phyloP scores from a whole-genome alignment of 1,284 basidiomycete species.

The Cerrena zonata region DNA sequence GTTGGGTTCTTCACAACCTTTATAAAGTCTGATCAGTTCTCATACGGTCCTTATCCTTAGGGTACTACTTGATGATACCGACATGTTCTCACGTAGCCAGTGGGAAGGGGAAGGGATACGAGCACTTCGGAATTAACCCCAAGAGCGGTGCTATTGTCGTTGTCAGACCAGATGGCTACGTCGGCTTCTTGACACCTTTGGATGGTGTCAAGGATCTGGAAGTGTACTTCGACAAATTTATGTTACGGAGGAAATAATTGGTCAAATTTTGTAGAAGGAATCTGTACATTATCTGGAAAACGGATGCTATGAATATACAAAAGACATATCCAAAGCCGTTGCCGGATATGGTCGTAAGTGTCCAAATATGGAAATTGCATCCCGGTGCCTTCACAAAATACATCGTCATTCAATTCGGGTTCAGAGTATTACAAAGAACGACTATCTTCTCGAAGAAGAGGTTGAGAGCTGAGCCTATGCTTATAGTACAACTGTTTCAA shows the following conservation, averaged over 20 bases:
- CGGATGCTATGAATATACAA: background rate
- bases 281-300: background rate
- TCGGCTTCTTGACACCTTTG: conserved; percentile 23
- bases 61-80: conserved; percentile 19
- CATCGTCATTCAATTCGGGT: background rate
- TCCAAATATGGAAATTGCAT: background rate
- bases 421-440: background rate
- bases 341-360: background rate
- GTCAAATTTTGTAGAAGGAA: background rate
- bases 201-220: conserved; percentile 11
- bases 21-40: background rate
- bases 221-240: conserved; percentile 15
- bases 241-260: conserved; percentile 1
- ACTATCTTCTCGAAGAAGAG: background rate
- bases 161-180: conserved; percentile 41
- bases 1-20: conserved; percentile 12
- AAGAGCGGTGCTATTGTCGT: conserved; percentile 36
- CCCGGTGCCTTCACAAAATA: background rate
- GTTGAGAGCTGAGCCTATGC: too few relatives aligned
- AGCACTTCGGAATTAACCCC: conserved; percentile 32
- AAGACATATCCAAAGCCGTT: background rate
- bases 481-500: conserved; percentile 2
- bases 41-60: conserved; percentile 7
- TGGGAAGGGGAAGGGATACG: conserved; percentile 28
- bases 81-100: conserved; percentile 17